These are phyloP conservation scores for Chamaenerion angustifolium DNA, from an alignment of 345 rosid species.

Conservation along the genomic window DNA sequence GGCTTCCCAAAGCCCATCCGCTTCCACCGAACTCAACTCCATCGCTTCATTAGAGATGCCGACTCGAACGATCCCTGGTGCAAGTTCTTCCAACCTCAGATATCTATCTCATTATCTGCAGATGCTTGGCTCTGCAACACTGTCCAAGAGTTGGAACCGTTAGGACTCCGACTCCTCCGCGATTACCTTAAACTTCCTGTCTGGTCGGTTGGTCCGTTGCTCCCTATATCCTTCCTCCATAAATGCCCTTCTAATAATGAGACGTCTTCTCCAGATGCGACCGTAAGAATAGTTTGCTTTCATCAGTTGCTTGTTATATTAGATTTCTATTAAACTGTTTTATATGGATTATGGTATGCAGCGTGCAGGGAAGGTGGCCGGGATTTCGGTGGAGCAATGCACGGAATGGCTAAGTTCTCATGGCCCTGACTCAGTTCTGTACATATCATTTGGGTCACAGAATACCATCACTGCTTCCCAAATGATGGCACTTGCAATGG, in stretches of 20 bases:
- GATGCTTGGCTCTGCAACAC: conserved; percentile 30
- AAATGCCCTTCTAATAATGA: too few species aligned
- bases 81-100: conserved; percentile 21
- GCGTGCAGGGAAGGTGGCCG: neutral
- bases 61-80: conserved; percentile 34
- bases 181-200: conserved; percentile 23
- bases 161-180: conserved; percentile 16
- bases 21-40: conserved; percentile 28
- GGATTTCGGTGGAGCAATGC: conserved; percentile 20
- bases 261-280: neutral
- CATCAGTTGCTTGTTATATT: too few species aligned
- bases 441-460: conserved; percentile 42
- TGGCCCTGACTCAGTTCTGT: conserved; percentile 19
- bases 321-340: too few species aligned
- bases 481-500: conserved; percentile 34
- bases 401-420: conserved; percentile 24
- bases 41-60: conserved; percentile 16
- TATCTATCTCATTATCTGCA: conserved; percentile 15
- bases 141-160: conserved; percentile 27
- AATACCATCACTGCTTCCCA: conserved; percentile 25
- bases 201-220: conserved; percentile 32
- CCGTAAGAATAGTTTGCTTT: too few species aligned
- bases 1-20: conserved; percentile 30
- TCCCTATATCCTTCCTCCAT: conserved; percentile 18
- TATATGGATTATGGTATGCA: too few species aligned